Evolutionary conservation across 2,329 filamentous ascomycete genomes (phyloP).

Genomic region (Fusarium ambrosium): DNA sequence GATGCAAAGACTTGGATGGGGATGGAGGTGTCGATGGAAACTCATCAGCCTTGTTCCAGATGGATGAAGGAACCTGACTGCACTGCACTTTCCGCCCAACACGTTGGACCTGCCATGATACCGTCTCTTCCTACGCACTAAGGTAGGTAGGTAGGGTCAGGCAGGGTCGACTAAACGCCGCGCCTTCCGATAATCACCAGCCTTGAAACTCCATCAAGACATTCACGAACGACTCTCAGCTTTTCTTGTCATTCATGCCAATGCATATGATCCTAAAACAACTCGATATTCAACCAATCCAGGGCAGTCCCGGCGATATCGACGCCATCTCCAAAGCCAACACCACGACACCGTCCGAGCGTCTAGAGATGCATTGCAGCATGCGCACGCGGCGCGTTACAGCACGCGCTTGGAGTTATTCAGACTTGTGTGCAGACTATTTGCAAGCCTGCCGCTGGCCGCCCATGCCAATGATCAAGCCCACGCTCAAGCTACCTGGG

Average conservation of each 20-base stretch:
- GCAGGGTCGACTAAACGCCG: not conserved
- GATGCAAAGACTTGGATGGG: not conserved
- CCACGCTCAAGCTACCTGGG: not conserved
- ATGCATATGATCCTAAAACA: not conserved
- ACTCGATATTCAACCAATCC: not conserved
- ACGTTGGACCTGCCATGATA: not conserved
- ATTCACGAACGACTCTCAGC: not conserved
- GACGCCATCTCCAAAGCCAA: conserved; percentile 13
- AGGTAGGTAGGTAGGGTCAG: not conserved
- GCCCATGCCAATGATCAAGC: not conserved
- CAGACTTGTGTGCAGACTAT: conserved; percentile 4
- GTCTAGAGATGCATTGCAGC: conserved; percentile 4
- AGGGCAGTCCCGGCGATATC: conserved; percentile 2
- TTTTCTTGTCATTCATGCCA: not conserved
- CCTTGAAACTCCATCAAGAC: not conserved
- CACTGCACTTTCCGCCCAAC: not conserved
- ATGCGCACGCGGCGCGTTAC: conserved; percentile 12
- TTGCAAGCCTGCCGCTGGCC: conserved; percentile 9
- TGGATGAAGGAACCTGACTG: not conserved
- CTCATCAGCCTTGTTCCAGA: not conserved
- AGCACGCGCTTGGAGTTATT: conserved; percentile 16
- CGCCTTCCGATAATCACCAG: not conserved
- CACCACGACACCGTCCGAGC: conserved; percentile 25
- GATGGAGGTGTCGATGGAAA: not conserved
- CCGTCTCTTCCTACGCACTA: not conserved